These are phyloP conservation scores for Vitis amurensis DNA, from an alignment of 164 flowering plant genomes.

Conservation along the genomic window DNA sequence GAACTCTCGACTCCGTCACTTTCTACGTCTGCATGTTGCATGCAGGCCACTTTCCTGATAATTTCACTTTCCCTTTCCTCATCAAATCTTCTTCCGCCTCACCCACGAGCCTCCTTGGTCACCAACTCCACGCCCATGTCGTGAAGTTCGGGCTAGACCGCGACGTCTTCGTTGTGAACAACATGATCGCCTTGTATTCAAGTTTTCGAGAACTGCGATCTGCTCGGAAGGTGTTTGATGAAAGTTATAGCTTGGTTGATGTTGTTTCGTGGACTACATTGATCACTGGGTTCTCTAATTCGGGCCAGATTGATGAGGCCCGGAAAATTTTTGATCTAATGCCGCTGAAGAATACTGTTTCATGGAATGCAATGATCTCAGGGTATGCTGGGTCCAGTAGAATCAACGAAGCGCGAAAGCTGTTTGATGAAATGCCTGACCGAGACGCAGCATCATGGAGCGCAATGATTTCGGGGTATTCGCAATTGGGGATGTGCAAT, in stretches of 20 bases:
- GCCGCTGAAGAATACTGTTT: constrained; percentile 26
- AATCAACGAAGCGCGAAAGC: constrained; percentile 11
- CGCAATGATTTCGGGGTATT: constrained; percentile 29
- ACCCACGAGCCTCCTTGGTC: constrained; percentile 8
- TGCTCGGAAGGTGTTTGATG: constrained; percentile 24
- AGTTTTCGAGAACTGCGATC: constrained; percentile 10
- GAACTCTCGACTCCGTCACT: constrained; percentile 10
- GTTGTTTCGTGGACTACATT: constrained; percentile 37
- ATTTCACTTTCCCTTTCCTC: constrained; percentile 31
- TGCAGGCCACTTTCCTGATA: constrained; percentile 20
- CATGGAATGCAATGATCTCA: constrained; percentile 36
- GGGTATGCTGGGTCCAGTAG: constrained; percentile 23
- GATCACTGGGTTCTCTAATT: constrained; percentile 23
- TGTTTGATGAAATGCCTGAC: constrained; percentile 30
- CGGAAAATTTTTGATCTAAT: constrained; percentile 26
- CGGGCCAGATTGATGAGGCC: constrained; percentile 17
- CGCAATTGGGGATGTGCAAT: constrained; percentile 21
- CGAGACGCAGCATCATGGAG: constrained; percentile 28
- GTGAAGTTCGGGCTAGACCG: constrained; percentile 19
- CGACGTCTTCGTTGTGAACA: constrained; percentile 28
- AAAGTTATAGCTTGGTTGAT: constrained; percentile 12
- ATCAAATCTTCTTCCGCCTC: constrained; percentile 19
- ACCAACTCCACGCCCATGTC: constrained; percentile 26
- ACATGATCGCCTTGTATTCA: constrained; percentile 20
- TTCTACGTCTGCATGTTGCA: constrained; percentile 25